Base-by-base conservation (phyloP, 306 rosid genomes). In the Vicia sativa region DNA sequence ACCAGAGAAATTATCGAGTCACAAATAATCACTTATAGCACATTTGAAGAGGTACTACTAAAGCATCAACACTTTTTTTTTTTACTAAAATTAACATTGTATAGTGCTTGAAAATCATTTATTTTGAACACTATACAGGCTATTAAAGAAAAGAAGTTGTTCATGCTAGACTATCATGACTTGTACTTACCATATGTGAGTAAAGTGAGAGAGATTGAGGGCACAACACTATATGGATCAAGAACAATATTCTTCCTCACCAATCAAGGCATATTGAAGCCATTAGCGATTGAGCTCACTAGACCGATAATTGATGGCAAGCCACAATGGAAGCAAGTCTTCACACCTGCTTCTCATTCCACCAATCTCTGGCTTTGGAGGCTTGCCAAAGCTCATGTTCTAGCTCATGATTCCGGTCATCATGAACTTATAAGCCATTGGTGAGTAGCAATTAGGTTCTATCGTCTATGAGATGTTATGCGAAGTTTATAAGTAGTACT, bases 381-480 rank as follows among this genome's bases (percentile, higher is more conserved):
- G 67, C 80, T 79, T 42, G 87, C 87, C 3, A 79, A 83, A 70
- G 63, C 73, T 73, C 80, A 83, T 73, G 83, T 82, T 43, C 73
- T 78, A 62, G 78, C 86, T 21, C 83, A 82, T 26, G 86, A 82
- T 50, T 23, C 81, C 3, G 86, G 81, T 16, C 11, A 61, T 55
- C 86, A 82, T 48, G 78, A 82, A 74, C 86, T 82, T 41, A 4
- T 78, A 21, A 82, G 62, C 62, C 86, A 82, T 56, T 82, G 86
- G 86, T 82, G 11, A 31, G 78, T 54, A 8, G 15, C 23, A 10
- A n/a, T 13, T n/a, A 11, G 29, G 50, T 38, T 26, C 62, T 44
- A 44, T 10, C 4, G 1, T 11, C 4, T 50, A 44, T 56, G 6
- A 28, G 49, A 39, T 38, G 19, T 6, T 39, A 28, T 2, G 4